Evolutionary conservation across 441 rosid genomes (phyloP), one percentile per base, ranked within the genome.

Genomic region (Populus hybrid): DNA sequence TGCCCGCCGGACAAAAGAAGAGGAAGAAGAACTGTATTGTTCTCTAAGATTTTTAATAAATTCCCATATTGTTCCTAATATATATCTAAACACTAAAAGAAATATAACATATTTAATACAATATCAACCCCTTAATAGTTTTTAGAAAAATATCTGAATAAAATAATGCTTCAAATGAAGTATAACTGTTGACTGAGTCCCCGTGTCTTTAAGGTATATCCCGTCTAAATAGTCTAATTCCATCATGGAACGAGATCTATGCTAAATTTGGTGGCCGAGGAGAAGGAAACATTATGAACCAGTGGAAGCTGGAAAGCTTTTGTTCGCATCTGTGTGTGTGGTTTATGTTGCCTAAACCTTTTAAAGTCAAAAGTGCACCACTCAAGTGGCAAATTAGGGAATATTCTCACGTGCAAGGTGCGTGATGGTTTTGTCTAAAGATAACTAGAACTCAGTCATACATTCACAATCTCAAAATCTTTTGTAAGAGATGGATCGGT

Each of bases 261-360:
- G 81, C 85, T 65, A 71, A 67, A 78, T 73, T 70, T 82, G 84
- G 72, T 67, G 85, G 85, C 69, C 66, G 38, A 20, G 45, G 79
- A 74, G 61, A 36, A 77, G 36, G 69, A 74, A 76, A 36, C 64
- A 75, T 70, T 80, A 21, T 65, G 33, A 75, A 63, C 83, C 80
- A 69, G 11, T 77, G 79, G 77, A 83, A 81, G 20, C 77, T 53
- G n/a, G 8, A 6, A 53, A 53, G 82, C 83, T 50, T 83, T 67
- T 64, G 81, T 76, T 76, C 72, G 65, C 28, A 29, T 42, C 6
- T 29, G 31, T 35, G 29, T 61, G 11, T 23, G 75, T 67, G 74
- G 33, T 53, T 21, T 56, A 20, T 71, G 23, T 73, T 79, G 68
- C 45, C 69, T 65, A 29, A 75, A 23, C 73, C 35, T 29, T 23